Evolutionary conservation across 495 filamentous ascomycete species (phyloP).

Genomic region (Aspergillus incahuasiensis): DNA sequence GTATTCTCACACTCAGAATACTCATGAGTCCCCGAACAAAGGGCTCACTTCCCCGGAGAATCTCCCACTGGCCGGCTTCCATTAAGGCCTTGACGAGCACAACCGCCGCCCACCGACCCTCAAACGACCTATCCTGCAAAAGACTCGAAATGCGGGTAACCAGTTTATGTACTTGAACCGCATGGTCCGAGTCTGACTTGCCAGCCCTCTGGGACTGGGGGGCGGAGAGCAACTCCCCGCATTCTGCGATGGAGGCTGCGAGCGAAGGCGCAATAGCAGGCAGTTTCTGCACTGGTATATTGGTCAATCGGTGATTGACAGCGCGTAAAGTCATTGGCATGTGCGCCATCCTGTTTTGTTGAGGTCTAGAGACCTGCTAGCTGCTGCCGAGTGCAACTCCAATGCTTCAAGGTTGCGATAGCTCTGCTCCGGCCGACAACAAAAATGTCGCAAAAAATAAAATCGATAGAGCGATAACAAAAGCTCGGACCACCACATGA

Average conservation of each 20-base stretch:
- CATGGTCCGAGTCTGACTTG: constrained; percentile 55
- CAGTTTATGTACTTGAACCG: constrained; percentile 67
- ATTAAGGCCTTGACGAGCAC: constrained; percentile 74
- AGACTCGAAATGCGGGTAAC: constrained; percentile 72
- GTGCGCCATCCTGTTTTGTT: constrained; percentile 14
- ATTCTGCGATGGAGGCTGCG: constrained; percentile 56
- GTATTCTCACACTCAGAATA: constrained; percentile 56
- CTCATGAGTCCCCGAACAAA: constrained; percentile 71
- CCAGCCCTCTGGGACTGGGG: constrained; percentile 41
- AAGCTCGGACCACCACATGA: constrained; percentile 27
- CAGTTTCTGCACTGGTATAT: constrained; percentile 57
- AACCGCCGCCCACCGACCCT: constrained; percentile 72
- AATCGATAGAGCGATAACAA: not conserved
- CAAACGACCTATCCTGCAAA: constrained; percentile 62
- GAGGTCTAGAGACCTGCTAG: not conserved
- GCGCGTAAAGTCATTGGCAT: constrained; percentile 46
- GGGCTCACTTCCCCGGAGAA: constrained; percentile 60
- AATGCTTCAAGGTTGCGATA: not conserved
- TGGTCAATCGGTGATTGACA: constrained; percentile 62
- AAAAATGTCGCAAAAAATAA: not conserved
- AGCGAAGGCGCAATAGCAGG: constrained; percentile 58
- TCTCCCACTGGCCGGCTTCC: constrained; percentile 76
- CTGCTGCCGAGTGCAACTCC: not conserved
- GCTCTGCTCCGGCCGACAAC: not conserved
- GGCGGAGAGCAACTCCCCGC: constrained; percentile 52